Evolutionary conservation across 1,284 basidiomycete species (phyloP), one percentile per base, ranked within the genome.

Genomic region (Meripilus lineatus): DNA sequence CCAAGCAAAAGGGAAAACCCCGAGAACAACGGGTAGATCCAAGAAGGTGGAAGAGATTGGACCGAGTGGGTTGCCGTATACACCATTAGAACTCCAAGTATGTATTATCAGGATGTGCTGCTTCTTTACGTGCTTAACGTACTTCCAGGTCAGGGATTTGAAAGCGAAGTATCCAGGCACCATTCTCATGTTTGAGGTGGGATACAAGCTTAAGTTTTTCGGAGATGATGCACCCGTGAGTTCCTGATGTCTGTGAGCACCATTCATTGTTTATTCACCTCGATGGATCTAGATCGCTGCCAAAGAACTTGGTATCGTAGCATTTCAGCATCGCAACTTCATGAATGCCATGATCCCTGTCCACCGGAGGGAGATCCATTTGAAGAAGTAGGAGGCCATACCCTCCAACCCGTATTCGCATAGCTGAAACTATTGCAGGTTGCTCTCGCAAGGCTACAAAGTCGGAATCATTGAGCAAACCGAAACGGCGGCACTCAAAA

Each of bases 401-500:
- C n/a, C n/a, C n/a, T n/a, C n/a, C n/a, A n/a, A n/a, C n/a, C n/a
- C n/a, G n/a, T 13, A 24, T 57, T 25, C 40, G 6, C 2, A 30
- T 23, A 6, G 30, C 51, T 15, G 45, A 50, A 6, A n/a, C n/a
- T n/a, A n/a, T n/a, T n/a, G n/a, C 40, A 93, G 90, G 52, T 74
- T 98, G 25, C 75, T 98, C 33, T 84, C 88, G 1, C 78, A 84
- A 43, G 94, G 94, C 0, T 75, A 93, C 62, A 90, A 92, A 65
- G 80, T 99, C 39, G 95, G 95, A 8, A 81, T 99, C 10, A 84
- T 96, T 1, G 77, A 84, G n/a, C 95, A 98, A 63, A 81, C 76
- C 3, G 95, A 99, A 66, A 98, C 95, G 0, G 91, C 95, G 1
- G 95, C 95, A 0, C 72, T 99, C 42, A 98, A 99, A 68, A 96